Evolutionary conservation across 2,329 filamentous ascomycete genomes (phyloP).

Genomic region (Microdochium bolleyi): DNA sequence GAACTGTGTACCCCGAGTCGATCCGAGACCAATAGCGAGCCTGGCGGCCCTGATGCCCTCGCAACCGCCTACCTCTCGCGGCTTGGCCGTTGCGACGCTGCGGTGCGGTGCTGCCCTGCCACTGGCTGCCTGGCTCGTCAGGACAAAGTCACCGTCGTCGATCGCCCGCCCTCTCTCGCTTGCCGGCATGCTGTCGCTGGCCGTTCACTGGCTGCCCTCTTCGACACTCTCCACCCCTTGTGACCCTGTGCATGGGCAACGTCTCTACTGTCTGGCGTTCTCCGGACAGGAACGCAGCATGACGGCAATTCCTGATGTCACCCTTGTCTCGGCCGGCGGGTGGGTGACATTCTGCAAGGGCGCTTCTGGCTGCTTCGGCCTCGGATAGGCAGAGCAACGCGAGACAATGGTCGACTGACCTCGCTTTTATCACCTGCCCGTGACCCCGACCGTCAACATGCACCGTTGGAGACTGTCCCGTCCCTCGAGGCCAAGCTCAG

Average conservation of each 20-base stretch:
- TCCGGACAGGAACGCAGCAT: not conserved
- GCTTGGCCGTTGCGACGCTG: not conserved
- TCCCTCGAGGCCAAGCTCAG: not conserved
- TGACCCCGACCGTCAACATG: not conserved
- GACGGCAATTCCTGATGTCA: not conserved
- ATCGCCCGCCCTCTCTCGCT: not conserved
- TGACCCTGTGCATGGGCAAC: not conserved
- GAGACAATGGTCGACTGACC: not conserved
- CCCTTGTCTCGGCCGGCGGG: not conserved
- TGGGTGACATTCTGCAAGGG: not conserved
- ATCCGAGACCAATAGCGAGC: not conserved
- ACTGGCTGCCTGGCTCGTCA: not conserved
- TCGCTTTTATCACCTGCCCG: not conserved
- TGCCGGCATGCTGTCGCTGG: not conserved
- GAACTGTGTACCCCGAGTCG: not conserved
- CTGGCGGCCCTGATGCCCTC: not conserved
- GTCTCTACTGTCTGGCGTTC: not conserved
- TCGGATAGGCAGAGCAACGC: not conserved
- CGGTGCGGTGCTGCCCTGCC: not conserved
- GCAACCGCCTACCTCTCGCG: not conserved
- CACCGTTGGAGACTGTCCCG: not conserved
- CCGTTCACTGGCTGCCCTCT: not conserved
- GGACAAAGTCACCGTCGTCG: not conserved
- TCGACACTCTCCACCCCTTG: not conserved
- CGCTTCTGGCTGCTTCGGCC: not conserved